Base-by-base conservation (phyloP, 495 filamentous ascomycete genomes). In the Hypoxylon fuscum region DNA sequence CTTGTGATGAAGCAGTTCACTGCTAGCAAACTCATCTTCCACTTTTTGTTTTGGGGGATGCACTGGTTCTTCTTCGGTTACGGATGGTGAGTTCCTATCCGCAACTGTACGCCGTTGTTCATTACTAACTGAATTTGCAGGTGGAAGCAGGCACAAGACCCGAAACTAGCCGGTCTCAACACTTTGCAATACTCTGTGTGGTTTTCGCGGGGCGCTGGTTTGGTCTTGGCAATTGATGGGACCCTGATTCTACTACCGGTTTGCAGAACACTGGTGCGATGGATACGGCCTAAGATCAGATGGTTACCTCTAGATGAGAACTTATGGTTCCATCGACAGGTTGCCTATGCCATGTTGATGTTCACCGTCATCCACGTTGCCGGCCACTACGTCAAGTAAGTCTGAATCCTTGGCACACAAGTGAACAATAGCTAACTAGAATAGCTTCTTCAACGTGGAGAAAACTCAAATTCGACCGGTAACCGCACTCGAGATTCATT, bases 331-430 rank as follows among this genome's bases (percentile, higher is more conserved):
- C 95, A 99, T 80, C 85, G 96, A 31, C 95, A 99, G 74, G 86
- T 96, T 14, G 94, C 96, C 1, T 99, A 98, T 72, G 77, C 90
- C 3, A 76, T 97, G 76, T 81, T 98, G 2, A 69, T 97, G 12
- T 99, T 91, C 66, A 88, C 87, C 21, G 85, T 87, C 35, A 77
- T 93, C 20, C 95, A 99, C 70, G 87, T 86, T 3, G 71, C 81
- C 9, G 83, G 86, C 15, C 95, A 99, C 75, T 99, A 98, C 73
- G 92, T 98, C 76, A 98, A 98, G 92, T 96, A 81, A 74, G 89
- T 83, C 20, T 27, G 51, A 43, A 49, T 1, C 12, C 22, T 31
- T 37, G 9, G 14, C 46, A 23, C n/a, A 25, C 20, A 4, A 32
- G 44, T 44, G 1, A 6, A 3, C 17, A 5, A 31, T 23, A 44